These are phyloP conservation scores for Metroxylon sagu DNA, from an alignment of 176 grass and related monocot species.

Conservation along the genomic window DNA sequence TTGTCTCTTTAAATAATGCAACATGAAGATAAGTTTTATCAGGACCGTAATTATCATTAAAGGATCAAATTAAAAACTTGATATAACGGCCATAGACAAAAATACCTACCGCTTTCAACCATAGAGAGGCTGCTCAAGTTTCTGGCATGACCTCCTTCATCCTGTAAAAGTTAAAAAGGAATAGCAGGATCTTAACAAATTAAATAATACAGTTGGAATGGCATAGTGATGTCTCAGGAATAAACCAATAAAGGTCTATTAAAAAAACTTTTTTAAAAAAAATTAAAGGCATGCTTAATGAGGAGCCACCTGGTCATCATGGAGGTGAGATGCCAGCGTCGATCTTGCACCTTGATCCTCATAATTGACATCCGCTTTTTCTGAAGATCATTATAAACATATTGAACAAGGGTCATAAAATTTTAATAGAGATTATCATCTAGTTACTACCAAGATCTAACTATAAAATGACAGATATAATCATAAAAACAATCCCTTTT, in stretches of 20 bases:
- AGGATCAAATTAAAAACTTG: background rate
- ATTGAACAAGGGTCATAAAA: background rate
- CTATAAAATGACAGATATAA: too few relatives aligned
- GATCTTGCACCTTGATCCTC: slow-evolving; percentile 39
- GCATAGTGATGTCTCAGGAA: background rate
- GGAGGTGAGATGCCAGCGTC: slow-evolving; percentile 39
- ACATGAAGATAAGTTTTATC: slow-evolving; percentile 6
- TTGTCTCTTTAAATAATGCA: slow-evolving; percentile 43
- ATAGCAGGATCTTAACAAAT: background rate
- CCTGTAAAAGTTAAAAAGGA: slow-evolving; percentile 26
- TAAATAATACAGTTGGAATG: background rate
- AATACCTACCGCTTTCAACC: slow-evolving; percentile 54
- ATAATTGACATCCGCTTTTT: slow-evolving; percentile 23
- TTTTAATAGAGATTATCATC: background rate
- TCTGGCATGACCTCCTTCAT: slow-evolving; percentile 62
- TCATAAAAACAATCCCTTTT: too few relatives aligned
- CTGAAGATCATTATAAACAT: slow-evolving; percentile 9
- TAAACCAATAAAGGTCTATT: slow-evolving; percentile 2
- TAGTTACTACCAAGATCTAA: too few relatives aligned
- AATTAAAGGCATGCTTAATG: background rate
- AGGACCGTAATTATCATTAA: background rate
- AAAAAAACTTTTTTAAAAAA: background rate
- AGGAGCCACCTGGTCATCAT: slow-evolving; percentile 45
- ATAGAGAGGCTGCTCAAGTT: slow-evolving; percentile 69
- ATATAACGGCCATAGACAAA: background rate